Evolutionary conservation across 2,329 filamentous ascomycete genomes (phyloP), one percentile per base, ranked within the genome.

Genomic region (Epichloe uncinata): DNA sequence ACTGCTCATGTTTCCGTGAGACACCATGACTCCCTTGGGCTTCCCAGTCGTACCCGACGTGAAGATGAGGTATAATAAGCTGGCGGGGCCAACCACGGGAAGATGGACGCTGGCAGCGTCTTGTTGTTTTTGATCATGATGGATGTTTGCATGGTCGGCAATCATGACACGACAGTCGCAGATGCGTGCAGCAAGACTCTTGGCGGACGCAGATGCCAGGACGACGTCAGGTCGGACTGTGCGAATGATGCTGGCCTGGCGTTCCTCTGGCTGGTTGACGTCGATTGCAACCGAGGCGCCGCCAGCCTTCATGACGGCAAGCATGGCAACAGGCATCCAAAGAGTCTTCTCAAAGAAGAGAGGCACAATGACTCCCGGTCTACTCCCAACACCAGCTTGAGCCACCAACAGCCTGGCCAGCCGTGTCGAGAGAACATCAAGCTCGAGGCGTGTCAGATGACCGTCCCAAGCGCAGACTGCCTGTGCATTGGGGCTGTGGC

Each of bases 1-100:
- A 22, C 22, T 47, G 35, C 45, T 37, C 33, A 20, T 22, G 5
- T 22, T 22, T 5, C 22, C 22, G 33, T 47, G 45, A 26, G 45
- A 37, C n/a, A 47, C 45, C 45, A 47, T 38, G 45, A 37, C 35
- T 18, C 45, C 45, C 35, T 47, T 47, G n/a, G 45, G 45, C 16
- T 18, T 37, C 5, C 45, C 45, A 16, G 45, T 47, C 33, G 45
- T 38, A 2, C 45, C 45, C n/a, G 45, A 47, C 3, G 45, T 38
- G 33, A 47, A 47, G 12, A 47, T 47, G 33, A 47, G 13, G n/a
- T 47, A 47, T 22, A 22, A 22, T 22, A 22, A 22, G 22, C 22
- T 22, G 33, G n/a, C 9, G 35, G 45, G 33, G 22, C 16, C 34
- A 15, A 47, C 16, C 12, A 20, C 34, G 11, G 34, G 15, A 15